These are phyloP conservation scores for Galerina sulciceps DNA, from an alignment of 768 basidiomycete genomes.

Conservation along the genomic window DNA sequence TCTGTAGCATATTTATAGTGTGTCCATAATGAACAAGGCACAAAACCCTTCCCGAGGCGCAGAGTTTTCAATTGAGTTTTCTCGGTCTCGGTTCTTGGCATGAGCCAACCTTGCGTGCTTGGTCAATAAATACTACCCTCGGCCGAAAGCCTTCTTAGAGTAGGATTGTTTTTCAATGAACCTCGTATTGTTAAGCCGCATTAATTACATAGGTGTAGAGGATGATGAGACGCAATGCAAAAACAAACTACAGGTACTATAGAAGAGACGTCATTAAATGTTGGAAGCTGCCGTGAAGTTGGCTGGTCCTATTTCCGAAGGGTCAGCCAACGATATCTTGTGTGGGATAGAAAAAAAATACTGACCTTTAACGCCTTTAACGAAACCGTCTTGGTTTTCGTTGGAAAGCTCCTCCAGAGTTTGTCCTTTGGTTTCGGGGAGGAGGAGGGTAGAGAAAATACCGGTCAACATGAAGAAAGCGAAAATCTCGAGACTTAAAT, in stretches of 20 bases:
- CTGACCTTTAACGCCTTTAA: constrained; percentile 44
- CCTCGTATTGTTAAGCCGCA: not conserved
- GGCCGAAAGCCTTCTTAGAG: too few relatives aligned
- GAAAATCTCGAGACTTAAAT: constrained; percentile 70
- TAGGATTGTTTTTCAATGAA: constrained; percentile 2
- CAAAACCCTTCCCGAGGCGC: too few relatives aligned
- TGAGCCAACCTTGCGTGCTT: too few relatives aligned
- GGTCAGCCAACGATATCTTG: not conserved
- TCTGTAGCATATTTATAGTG: not conserved
- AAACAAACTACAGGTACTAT: not conserved
- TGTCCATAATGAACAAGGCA: too few relatives aligned
- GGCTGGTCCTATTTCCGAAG: not conserved
- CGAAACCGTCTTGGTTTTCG: constrained; percentile 69
- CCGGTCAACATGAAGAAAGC: constrained; percentile 89
- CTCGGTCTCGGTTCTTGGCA: not conserved
- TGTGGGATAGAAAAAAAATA: not conserved
- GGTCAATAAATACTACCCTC: too few relatives aligned
- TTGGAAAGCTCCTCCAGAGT: constrained; percentile 75
- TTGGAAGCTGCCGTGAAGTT: constrained; percentile 11
- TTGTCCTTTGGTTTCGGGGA: constrained; percentile 77
- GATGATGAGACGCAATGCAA: not conserved
- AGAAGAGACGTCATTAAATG: constrained; percentile 7
- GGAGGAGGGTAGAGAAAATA: constrained; percentile 76
- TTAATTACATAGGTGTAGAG: constrained; percentile 11
- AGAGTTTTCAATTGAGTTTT: not conserved